A percentile compares a stretch with the other conserved stretches of the same genome.
Evolutionary conservation across 2,329 filamentous ascomycete species (phyloP).

Genomic region (Scedosporium minutisporum): DNA sequence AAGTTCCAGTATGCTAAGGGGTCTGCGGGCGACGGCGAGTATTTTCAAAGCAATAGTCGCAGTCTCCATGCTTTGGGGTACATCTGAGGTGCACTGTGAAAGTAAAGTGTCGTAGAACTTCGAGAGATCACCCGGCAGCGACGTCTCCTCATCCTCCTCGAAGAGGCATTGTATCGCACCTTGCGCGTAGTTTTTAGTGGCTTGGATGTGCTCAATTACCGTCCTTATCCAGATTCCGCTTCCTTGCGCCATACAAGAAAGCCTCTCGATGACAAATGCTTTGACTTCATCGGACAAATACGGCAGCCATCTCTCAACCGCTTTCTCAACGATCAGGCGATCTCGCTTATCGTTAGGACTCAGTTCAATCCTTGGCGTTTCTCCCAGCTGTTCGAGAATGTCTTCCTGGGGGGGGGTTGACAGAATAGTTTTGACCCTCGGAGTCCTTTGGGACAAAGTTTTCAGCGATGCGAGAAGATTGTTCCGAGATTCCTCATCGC

Average conservation of each 20-base stretch:
- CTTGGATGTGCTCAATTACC: slow-evolving; percentile 10
- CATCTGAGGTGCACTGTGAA: slow-evolving; percentile 9
- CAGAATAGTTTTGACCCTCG: slow-evolving; percentile 11
- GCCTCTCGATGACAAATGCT: slow-evolving; percentile 9
- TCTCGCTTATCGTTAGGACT: not conserved
- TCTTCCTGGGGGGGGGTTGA: slow-evolving; percentile 9
- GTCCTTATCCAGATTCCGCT: slow-evolving; percentile 13
- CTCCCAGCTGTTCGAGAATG: slow-evolving; percentile 7
- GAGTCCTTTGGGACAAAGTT: slow-evolving; percentile 4
- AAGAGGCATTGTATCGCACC: not conserved
- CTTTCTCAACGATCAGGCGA: not conserved
- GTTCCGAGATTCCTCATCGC: slow-evolving; percentile 14
- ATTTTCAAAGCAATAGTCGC: slow-evolving; percentile 13
- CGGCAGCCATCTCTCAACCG: not conserved
- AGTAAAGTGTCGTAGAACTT: slow-evolving; percentile 11
- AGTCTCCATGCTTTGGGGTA: slow-evolving; percentile 8
- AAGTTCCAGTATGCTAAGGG: slow-evolving; percentile 20
- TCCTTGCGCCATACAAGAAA: slow-evolving; percentile 11
- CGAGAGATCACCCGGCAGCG: slow-evolving; percentile 8
- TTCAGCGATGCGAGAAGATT: slow-evolving; percentile 10
- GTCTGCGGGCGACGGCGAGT: slow-evolving; percentile 16
- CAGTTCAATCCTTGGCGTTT: slow-evolving; percentile 8
- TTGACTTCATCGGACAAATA: slow-evolving; percentile 10
- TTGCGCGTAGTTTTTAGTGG: not conserved
- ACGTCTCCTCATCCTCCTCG: not conserved